phyloP scores from a whole-genome alignment of 2,329 filamentous ascomycete genomes.

The Eutypella sp. region DNA sequence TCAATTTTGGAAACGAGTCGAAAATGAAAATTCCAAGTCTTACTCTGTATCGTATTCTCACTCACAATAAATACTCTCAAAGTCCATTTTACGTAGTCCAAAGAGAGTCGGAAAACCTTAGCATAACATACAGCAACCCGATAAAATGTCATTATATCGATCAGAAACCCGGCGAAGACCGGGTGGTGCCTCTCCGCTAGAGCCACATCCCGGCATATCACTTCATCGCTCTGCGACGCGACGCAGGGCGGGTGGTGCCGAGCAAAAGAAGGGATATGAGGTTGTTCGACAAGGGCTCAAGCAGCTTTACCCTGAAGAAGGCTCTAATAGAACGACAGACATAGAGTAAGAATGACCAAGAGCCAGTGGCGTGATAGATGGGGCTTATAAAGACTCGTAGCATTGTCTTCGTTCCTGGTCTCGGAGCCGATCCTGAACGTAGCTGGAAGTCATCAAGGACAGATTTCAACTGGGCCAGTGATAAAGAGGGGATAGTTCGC shows the following conservation, averaged over 20 bases:
- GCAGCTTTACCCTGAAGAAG: conserved; percentile 31
- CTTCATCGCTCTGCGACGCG: conserved; percentile 21
- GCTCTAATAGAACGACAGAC: conserved; percentile 24
- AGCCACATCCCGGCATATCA: conserved; percentile 16
- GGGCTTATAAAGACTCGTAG: conserved; percentile 14
- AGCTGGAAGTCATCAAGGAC: conserved; percentile 34
- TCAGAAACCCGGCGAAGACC: conserved; percentile 4
- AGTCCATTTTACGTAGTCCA: not conserved
- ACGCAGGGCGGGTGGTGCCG: conserved; percentile 17
- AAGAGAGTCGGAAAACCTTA: not conserved
- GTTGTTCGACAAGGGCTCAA: conserved; percentile 34
- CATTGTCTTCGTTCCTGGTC: conserved; percentile 37
- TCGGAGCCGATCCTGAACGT: conserved; percentile 34
- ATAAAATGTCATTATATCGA: conserved; percentile 19
- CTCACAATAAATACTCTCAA: not conserved
- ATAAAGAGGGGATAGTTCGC: conserved; percentile 29
- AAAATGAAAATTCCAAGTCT: not conserved
- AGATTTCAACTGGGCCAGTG: conserved; percentile 36
- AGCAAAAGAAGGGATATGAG: conserved; percentile 29
- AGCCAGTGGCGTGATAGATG: not conserved
- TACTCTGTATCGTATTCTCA: not conserved
- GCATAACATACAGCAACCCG: not conserved
- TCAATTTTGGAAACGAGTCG: not conserved
- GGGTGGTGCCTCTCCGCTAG: conserved; percentile 3
- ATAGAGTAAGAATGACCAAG: conserved; percentile 27